phyloP scores from a whole-genome alignment of 345 rosid species.

The Populus davidiana region DNA sequence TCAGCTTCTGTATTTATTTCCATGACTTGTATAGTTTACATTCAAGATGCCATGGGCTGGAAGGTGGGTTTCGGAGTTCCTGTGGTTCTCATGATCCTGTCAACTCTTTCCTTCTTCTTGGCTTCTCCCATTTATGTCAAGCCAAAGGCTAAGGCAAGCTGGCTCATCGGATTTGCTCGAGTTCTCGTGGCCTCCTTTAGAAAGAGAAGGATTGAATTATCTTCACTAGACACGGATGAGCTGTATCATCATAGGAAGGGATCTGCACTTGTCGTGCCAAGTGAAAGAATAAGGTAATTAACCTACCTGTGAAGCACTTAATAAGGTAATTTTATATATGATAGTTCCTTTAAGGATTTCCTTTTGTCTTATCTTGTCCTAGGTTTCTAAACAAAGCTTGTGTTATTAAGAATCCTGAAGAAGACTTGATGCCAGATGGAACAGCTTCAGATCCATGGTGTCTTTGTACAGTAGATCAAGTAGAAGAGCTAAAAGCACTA shows the following conservation, averaged over 20 bases:
- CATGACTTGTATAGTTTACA: slow-evolving; percentile 38
- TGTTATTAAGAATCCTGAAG: slow-evolving; percentile 41
- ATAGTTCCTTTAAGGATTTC: too few relatives aligned
- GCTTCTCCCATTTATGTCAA: slow-evolving; percentile 42
- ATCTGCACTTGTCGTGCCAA: slow-evolving; percentile 26
- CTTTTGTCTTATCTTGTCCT: background rate
- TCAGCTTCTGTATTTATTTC: slow-evolving; percentile 29
- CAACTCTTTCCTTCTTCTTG: slow-evolving; percentile 36
- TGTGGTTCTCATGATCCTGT: slow-evolving; percentile 33
- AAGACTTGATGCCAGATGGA: slow-evolving; percentile 56
- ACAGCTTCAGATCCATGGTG: slow-evolving; percentile 64
- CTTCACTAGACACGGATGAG: slow-evolving; percentile 2
- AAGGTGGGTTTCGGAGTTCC: slow-evolving; percentile 48
- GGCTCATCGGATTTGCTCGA: slow-evolving; percentile 42
- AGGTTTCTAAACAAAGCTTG: slow-evolving; percentile 82
- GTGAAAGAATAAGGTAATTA: slow-evolving; percentile 38
- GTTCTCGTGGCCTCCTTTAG: slow-evolving; percentile 36
- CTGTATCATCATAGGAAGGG: slow-evolving; percentile 19
- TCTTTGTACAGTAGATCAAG: slow-evolving; percentile 72
- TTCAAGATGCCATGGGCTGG: slow-evolving; percentile 53
- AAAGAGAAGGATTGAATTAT: slow-evolving; percentile 25
- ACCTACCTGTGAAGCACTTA: too few relatives aligned
- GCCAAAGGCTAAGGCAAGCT: slow-evolving; percentile 27
- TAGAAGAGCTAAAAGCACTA: slow-evolving; percentile 73
- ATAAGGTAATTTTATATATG: too few relatives aligned